These are phyloP conservation scores for Telfairia occidentalis DNA, from an alignment of 331 rosid genomes.

Conservation along the genomic window DNA sequence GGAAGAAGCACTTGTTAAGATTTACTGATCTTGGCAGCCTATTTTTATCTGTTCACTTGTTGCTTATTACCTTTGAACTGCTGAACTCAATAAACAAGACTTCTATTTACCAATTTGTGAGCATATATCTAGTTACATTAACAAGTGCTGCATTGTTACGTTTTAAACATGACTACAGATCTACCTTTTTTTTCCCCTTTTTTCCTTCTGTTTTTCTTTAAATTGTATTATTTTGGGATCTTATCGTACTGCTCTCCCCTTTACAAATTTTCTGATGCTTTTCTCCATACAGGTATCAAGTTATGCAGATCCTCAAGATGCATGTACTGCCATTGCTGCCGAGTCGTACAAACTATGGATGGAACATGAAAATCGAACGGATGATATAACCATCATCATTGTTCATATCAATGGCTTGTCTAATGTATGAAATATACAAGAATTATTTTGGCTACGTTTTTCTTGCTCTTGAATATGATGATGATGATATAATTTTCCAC, in stretches of 20 bases:
- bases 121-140: background rate
- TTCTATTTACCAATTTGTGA: background rate
- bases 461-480: background rate
- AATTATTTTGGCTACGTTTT: background rate
- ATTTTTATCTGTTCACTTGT: background rate
- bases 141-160: background rate
- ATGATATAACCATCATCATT: constrained; percentile 84
- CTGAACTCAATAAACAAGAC: background rate
- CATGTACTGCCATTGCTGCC: constrained; percentile 90
- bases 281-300: constrained; percentile 54
- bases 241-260: background rate
- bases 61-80: background rate
- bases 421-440: constrained; percentile 41
- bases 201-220: background rate
- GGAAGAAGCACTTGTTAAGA: background rate
- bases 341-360: constrained; percentile 87
- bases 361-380: constrained; percentile 82
- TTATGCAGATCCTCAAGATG: constrained; percentile 90
- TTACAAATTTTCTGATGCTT: constrained; percentile 5
- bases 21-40: background rate
- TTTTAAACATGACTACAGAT: background rate
- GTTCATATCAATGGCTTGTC: constrained; percentile 80
- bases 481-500: background rate
- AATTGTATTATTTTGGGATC: background rate
- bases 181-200: background rate